Evolutionary conservation across 2,329 filamentous ascomycete species (phyloP).

Genomic region (Chaetomium strumarium): DNA sequence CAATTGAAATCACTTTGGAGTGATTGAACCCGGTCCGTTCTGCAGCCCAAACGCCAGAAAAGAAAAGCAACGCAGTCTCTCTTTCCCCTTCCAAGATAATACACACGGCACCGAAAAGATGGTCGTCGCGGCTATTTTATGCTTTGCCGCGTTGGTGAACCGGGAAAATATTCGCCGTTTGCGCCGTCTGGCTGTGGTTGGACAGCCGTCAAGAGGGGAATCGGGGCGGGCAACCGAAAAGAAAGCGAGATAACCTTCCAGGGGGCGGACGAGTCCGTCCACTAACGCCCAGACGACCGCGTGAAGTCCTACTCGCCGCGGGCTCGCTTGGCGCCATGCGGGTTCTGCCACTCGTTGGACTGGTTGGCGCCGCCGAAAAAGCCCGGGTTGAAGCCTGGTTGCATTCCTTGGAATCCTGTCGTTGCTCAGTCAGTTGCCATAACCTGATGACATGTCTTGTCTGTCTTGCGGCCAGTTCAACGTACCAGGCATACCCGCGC

Average conservation of each 20-base stretch:
- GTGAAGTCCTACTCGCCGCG: conserved; percentile 54
- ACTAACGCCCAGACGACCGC: neutral
- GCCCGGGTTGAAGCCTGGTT: conserved; percentile 64
- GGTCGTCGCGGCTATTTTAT: too few species aligned
- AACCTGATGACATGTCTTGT: neutral
- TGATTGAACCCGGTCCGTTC: too few species aligned
- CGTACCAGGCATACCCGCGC: conserved; percentile 52
- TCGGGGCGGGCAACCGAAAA: too few species aligned
- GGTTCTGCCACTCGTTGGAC: conserved; percentile 62
- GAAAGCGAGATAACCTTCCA: neutral
- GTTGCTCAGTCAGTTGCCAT: neutral
- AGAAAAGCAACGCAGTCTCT: too few species aligned
- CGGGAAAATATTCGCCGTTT: too few species aligned
- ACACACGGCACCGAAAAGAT: too few species aligned
- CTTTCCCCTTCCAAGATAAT: too few species aligned
- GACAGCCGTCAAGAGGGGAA: too few species aligned
- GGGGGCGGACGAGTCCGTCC: neutral
- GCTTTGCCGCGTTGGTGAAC: too few species aligned
- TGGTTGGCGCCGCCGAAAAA: conserved; percentile 57
- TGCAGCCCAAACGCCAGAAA: too few species aligned
- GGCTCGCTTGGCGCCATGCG: conserved; percentile 73
- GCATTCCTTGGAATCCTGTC: conserved; percentile 61
- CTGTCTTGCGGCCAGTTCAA: conserved; percentile 20
- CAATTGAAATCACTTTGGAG: too few species aligned
- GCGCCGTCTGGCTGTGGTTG: too few species aligned